phyloP scores from a whole-genome alignment of 768 basidiomycete genomes.

The Termitomyces heimii region DNA sequence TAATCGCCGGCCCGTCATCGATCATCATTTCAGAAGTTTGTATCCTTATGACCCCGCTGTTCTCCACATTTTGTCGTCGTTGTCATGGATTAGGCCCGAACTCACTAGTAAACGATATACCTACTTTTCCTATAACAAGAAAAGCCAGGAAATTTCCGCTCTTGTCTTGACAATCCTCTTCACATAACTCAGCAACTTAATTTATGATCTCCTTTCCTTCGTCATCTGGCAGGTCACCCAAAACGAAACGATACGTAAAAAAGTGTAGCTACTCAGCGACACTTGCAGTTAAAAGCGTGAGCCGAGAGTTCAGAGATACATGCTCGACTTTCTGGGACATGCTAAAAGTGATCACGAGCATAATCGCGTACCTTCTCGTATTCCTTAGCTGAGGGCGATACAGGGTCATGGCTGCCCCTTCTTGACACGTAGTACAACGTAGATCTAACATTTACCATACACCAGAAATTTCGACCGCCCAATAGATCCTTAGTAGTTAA shows the following conservation, averaged over 20 bases:
- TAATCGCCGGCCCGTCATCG: neutral
- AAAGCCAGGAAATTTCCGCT: conserved; percentile 53
- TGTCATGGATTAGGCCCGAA: neutral
- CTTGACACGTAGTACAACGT: conserved; percentile 50
- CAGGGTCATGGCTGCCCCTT: conserved; percentile 51
- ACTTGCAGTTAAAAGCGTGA: conserved; percentile 46
- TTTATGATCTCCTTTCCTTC: conserved; percentile 56
- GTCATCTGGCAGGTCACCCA: conserved; percentile 43
- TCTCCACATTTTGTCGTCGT: neutral
- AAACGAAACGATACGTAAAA: conserved; percentile 58
- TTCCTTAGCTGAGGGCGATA: conserved; percentile 49
- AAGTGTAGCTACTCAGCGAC: conserved; percentile 63
- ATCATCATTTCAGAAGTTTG: neutral
- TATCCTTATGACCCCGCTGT: too few species aligned
- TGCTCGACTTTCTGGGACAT: conserved; percentile 29
- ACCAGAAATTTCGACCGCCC: neutral
- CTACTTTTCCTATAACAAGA: conserved; percentile 22
- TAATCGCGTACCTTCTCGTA: conserved; percentile 43
- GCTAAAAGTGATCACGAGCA: too few species aligned
- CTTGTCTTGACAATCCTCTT: conserved; percentile 51
- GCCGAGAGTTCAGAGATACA: conserved; percentile 49
- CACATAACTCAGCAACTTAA: conserved; percentile 53
- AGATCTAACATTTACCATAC: conserved; percentile 47
- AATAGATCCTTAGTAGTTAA: neutral
- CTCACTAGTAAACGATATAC: neutral